phyloP scores from a whole-genome alignment of 2,329 filamentous ascomycete species.

The Fusarium robinianum region DNA sequence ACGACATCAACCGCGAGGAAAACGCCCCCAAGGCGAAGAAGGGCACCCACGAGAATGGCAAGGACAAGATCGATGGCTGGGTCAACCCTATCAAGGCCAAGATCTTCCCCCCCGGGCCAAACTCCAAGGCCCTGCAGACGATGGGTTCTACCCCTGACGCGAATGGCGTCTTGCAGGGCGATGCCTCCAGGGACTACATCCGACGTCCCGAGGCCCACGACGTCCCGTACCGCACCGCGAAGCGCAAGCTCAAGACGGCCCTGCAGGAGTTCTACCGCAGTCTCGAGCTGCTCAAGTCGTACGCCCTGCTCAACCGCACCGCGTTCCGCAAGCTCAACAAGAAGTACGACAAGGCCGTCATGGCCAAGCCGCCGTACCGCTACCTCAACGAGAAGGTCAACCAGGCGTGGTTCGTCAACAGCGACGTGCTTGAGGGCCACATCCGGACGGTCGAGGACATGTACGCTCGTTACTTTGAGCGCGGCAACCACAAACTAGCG shows the following conservation, averaged over 20 bases:
- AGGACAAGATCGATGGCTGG: constrained; percentile 46
- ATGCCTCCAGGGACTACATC: constrained; percentile 54
- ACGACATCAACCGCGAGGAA: constrained; percentile 43
- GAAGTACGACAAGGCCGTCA: constrained; percentile 92
- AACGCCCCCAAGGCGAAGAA: constrained; percentile 23
- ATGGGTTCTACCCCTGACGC: constrained; percentile 59
- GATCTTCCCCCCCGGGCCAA: constrained; percentile 61
- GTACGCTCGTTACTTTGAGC: constrained; percentile 93
- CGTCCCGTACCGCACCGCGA: constrained; percentile 84
- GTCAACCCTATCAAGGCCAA: constrained; percentile 59
- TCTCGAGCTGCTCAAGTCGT: constrained; percentile 89
- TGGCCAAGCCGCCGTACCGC: constrained; percentile 74
- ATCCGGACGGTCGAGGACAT: constrained; percentile 85
- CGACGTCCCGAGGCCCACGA: constrained; percentile 54
- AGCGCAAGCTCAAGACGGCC: constrained; percentile 87
- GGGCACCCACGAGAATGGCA: constrained; percentile 24
- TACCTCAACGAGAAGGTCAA: constrained; percentile 94
- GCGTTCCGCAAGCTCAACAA: constrained; percentile 98
- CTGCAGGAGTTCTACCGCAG: constrained; percentile 92
- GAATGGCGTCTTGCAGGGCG: constrained; percentile 34
- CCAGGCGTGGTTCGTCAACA: constrained; percentile 88
- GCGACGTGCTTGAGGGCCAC: constrained; percentile 79
- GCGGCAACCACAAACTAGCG: constrained; percentile 89
- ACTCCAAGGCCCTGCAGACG: constrained; percentile 61
- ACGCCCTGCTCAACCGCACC: constrained; percentile 85